phyloP scores from a whole-genome alignment of 306 rosid species.

The Fagus sylvatica region DNA sequence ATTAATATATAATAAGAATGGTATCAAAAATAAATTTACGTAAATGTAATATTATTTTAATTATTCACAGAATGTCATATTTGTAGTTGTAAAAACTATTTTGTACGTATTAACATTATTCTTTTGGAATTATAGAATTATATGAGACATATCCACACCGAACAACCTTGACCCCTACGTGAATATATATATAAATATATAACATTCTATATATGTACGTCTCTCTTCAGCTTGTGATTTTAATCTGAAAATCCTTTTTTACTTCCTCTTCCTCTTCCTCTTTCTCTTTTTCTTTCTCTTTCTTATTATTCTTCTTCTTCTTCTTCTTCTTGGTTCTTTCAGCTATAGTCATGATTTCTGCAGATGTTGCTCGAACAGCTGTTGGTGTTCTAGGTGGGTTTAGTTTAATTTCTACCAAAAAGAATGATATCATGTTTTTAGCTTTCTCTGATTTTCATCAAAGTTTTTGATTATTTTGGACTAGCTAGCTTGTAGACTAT shows the following conservation, averaged over 20 bases:
- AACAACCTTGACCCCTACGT: background rate
- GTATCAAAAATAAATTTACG: too few species aligned
- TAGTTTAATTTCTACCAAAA: background rate
- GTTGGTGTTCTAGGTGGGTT: slow-evolving; percentile 69
- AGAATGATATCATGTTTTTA: background rate
- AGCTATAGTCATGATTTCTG: slow-evolving; percentile 53
- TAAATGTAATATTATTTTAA: too few species aligned
- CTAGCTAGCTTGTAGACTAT: background rate
- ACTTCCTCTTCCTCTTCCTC: background rate
- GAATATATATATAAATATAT: background rate
- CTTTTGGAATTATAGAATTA: background rate
- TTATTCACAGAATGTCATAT: too few species aligned
- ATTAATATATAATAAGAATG: too few species aligned
- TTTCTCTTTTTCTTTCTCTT: background rate
- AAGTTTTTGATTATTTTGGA: background rate
- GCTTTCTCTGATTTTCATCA: background rate
- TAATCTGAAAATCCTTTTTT: background rate
- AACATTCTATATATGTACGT: background rate
- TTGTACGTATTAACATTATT: too few species aligned
- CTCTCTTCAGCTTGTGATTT: background rate
- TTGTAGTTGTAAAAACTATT: too few species aligned
- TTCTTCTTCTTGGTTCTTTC: background rate
- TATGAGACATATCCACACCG: slow-evolving; percentile 7
- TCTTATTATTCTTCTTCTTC: background rate
- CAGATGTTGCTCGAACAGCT: slow-evolving; percentile 59